Evolutionary conservation across 768 basidiomycete species (phyloP).

Genomic region (Guyanaporus albipodus): DNA sequence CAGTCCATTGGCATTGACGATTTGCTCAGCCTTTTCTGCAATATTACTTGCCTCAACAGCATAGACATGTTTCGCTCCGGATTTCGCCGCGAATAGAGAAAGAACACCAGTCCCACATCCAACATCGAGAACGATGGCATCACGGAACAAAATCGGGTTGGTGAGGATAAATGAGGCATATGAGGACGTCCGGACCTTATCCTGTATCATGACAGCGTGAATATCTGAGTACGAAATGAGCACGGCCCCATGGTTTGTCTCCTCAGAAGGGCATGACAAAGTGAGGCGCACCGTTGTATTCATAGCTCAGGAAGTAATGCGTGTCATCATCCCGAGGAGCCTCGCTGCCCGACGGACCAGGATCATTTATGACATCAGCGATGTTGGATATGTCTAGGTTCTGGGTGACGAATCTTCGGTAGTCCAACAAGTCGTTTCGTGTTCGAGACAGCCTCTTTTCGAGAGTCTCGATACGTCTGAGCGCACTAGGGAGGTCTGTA

Average conservation of each 20-base stretch:
- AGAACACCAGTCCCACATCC: constrained; percentile 96
- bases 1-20: constrained; percentile 71
- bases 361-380: constrained; percentile 41
- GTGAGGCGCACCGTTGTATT: constrained; percentile 63
- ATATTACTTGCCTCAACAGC: constrained; percentile 90
- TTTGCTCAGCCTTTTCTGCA: constrained; percentile 69
- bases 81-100: constrained; percentile 83
- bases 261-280: too few species aligned
- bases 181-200: constrained; percentile 88
- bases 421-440: constrained; percentile 59
- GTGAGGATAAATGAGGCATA: constrained; percentile 90
- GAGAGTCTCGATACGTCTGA: constrained; percentile 51
- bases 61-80: constrained; percentile 86
- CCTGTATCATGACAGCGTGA: constrained; percentile 95
- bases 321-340: constrained; percentile 75
- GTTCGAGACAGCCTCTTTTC: constrained; percentile 59
- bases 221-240: constrained; percentile 53
- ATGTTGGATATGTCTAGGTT: constrained; percentile 47
- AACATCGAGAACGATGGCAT: constrained; percentile 87
- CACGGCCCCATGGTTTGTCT: too few species aligned
- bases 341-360: constrained; percentile 20
- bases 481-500: constrained; percentile 31
- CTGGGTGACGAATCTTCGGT: constrained; percentile 52
- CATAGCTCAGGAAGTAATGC: constrained; percentile 92
- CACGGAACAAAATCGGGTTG: constrained; percentile 76